Conservation (phyloP, 768 basidiomycete genomes). For the Suillus cothurnatus region DNA sequence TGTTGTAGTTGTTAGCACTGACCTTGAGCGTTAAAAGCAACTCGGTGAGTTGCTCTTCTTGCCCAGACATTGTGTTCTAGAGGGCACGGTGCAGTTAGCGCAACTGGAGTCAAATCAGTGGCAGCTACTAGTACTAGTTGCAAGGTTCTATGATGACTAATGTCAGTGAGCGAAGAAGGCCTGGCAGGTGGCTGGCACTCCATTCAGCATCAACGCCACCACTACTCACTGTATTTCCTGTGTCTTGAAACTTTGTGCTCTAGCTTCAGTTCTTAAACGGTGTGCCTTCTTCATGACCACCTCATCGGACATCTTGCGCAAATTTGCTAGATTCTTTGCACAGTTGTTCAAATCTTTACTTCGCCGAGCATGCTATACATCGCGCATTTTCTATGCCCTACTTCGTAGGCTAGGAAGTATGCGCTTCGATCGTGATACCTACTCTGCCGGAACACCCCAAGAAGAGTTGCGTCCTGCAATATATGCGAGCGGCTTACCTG, state of each 20-base stretch:
- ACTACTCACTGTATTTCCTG: not conserved
- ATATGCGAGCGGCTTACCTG: not conserved
- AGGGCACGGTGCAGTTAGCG: not conserved
- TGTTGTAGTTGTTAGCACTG: constrained; percentile 3
- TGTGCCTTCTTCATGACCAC: not conserved
- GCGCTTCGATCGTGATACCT: not conserved
- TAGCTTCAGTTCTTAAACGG: not conserved
- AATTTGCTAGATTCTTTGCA: not conserved
- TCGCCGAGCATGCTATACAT: not conserved
- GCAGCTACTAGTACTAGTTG: too few species aligned
- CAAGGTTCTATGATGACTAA: not conserved
- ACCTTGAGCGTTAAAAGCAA: constrained; percentile 77
- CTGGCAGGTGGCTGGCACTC: not conserved
- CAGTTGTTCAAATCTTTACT: not conserved
- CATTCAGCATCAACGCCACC: not conserved
- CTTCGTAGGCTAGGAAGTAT: not conserved
- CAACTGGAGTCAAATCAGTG: not conserved
- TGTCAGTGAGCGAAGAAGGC: not conserved
- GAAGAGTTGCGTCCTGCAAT: not conserved
- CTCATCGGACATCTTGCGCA: not conserved
- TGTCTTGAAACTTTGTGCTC: not conserved
- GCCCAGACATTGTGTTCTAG: constrained; percentile 46
- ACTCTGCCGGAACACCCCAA: not conserved
- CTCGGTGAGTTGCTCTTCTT: constrained; percentile 71
- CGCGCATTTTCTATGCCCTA: not conserved